These are phyloP conservation scores for Vanrija humicola DNA, from an alignment of 1,284 basidiomycete species.

Conservation along the genomic window DNA sequence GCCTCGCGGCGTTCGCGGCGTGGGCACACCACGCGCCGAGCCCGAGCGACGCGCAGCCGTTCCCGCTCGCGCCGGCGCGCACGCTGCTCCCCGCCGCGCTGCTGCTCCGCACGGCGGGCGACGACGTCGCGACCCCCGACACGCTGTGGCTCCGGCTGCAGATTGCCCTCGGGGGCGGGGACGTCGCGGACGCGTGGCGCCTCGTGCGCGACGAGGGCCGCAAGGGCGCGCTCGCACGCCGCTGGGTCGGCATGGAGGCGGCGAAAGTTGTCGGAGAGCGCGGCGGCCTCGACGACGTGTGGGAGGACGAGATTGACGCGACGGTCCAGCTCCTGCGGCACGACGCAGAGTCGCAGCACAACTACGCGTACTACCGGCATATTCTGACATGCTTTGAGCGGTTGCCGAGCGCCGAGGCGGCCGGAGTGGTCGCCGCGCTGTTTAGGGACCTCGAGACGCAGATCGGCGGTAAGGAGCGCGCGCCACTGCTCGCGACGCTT, in stretches of 20 bases:
- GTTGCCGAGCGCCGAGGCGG: slow-evolving; percentile 1
- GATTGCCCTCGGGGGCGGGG: slow-evolving; percentile 28
- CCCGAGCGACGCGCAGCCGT: slow-evolving; percentile 10
- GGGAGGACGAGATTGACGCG: slow-evolving; percentile 28
- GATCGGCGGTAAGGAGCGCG: slow-evolving; percentile 32
- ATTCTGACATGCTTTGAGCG: slow-evolving; percentile 8
- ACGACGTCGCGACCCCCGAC: slow-evolving; percentile 22
- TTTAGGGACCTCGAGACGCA: slow-evolving; percentile 16
- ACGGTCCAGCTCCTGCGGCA: slow-evolving; percentile 13
- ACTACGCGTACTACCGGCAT: slow-evolving; percentile 41
- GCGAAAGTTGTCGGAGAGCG: slow-evolving; percentile 18
- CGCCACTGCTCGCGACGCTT: slow-evolving; percentile 30
- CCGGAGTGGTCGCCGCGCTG: slow-evolving; percentile 2
- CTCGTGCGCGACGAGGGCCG: slow-evolving; percentile 19
- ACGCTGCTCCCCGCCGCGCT: slow-evolving; percentile 25
- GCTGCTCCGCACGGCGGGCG: slow-evolving; percentile 23
- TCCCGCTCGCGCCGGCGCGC: slow-evolving; percentile 15
- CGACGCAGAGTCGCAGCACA: slow-evolving; percentile 30
- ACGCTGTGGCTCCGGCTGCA: slow-evolving; percentile 39
- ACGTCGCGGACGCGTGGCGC: slow-evolving; percentile 19
- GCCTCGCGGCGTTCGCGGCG: slow-evolving; percentile 31
- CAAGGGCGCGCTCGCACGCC: slow-evolving; percentile 25
- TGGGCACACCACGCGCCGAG: slow-evolving; percentile 2
- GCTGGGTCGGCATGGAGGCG: slow-evolving; percentile 31
- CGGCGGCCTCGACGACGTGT: slow-evolving; percentile 11